phyloP scores from a whole-genome alignment of 2,329 filamentous ascomycete genomes.

The Dryadomyces sulphureus region DNA sequence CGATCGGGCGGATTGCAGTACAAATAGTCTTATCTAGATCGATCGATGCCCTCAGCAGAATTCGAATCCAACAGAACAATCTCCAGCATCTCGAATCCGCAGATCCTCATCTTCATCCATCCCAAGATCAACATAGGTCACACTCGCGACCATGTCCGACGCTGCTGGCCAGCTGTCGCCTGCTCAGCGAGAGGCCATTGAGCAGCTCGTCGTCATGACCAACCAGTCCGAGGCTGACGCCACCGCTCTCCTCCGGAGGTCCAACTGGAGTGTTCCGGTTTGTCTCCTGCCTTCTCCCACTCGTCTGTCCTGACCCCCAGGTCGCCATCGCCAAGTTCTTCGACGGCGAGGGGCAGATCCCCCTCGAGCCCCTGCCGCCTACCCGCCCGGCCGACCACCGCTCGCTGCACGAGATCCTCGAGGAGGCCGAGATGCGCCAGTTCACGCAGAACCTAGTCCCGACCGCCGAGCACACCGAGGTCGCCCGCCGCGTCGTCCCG shows the following conservation, averaged over 20 bases:
- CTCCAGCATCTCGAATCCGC: too few species aligned
- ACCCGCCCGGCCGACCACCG: background rate
- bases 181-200: constrained; percentile 67
- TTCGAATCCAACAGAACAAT: too few species aligned
- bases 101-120: background rate
- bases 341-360: constrained; percentile 76
- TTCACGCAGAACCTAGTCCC: background rate
- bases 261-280: constrained; percentile 88
- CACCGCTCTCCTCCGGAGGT: constrained; percentile 63
- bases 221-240: constrained; percentile 67
- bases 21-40: too few species aligned
- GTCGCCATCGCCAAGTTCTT: constrained; percentile 97
- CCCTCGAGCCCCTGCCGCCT: constrained; percentile 34
- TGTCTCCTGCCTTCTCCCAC: background rate
- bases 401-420: background rate
- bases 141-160: background rate
- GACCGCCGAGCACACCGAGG: constrained; percentile 30
- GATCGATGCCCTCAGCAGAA: too few species aligned
- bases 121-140: background rate
- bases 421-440: background rate
- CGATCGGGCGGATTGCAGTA: too few species aligned
- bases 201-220: constrained; percentile 81
- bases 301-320: constrained; percentile 27
- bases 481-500: constrained; percentile 76
- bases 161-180: constrained; percentile 39